Evolutionary conservation across 768 basidiomycete genomes (phyloP), one percentile per base, ranked within the genome.

Genomic region (Lentinus brumalis): DNA sequence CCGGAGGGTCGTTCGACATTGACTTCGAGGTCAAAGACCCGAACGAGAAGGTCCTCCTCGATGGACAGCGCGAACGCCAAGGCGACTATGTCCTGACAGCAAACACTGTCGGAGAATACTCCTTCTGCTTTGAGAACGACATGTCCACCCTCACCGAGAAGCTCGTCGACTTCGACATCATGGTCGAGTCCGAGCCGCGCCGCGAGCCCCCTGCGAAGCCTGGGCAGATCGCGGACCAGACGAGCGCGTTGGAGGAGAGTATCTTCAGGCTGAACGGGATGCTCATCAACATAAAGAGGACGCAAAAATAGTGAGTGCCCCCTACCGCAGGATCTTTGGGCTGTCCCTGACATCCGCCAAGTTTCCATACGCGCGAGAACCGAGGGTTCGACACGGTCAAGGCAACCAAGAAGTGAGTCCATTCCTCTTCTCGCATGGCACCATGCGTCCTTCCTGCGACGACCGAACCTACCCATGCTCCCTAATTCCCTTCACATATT

Each of bases 61-160:
- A 96, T 53, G 97, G 95, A 54, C 77, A 83, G 66, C 86, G 89
- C 30, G 96, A 98, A 70, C 88, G 92, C 35, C 94, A 97, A 66
- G 97, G 97, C 38, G 97, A 99, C 85, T 98, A 90, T 69, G 93
- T 99, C 56, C 83, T 98, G 63, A 98, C 97, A 4, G 97, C 94
- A 18, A 96, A 97, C 76, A 84, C 84, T 18, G 82, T 88, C 73
- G 92, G 92, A 67, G 92, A 94, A 82, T 94, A 94, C 71, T 74
- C 96, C 5, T 98, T 99, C 80, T 98, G 96, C 78, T 97, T 98
- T 73, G 92, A 94, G 72, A 99, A 99, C 74, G 96, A 98, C 79
- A 96, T 96, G 83, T 92, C 90, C 29, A 92, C 93, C 4, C 81
- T 97, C 66, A 91, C 92, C 12, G 93, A 94, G 77, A 98, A 98